Evolutionary conservation across 371 early-diverging fungal genomes (phyloP), one percentile per base, ranked within the genome.

Genomic region (Mortierella polycephala): DNA sequence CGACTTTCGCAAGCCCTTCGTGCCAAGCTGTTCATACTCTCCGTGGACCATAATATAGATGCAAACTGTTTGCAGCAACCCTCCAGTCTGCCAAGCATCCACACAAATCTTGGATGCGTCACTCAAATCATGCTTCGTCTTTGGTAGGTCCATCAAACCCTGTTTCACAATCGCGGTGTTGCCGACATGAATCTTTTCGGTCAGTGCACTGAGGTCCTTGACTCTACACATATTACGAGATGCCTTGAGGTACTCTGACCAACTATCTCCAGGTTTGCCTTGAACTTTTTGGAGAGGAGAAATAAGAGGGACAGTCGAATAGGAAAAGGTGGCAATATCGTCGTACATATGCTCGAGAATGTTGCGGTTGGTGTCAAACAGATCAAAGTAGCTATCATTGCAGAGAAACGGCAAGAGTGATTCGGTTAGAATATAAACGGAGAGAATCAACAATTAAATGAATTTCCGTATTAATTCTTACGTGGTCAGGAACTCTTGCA

Each of bases 41-140:
- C 71, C 71, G 42, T 70, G 71, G 21, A 70, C 71, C 46, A 52
- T 59, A n/a, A 63, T 63, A 39, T 69, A 63, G 21, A 69, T 69
- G 39, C 70, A 69, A 47, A 69, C 46, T 11, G 70, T 64, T 42
- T 63, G 70, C 18, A 69, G 56, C 21, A 69, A 37, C 21, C 39
- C 46, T 0, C 63, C 70, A 12, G 70, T 69, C 47, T 69, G 70
- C 59, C 63, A 69, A n/a, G 70, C 70, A 12, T 69, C 70, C 14
- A 69, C 64, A 5, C 64, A 57, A 14, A 69, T 18, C 64, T 69
- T 69, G 21, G 70, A 57, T 52, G 64, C 70, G 39, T 69, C 70
- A 21, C 45, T 39, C n/a, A 69, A 53, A n/a, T 69, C 46, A 23
- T 69, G 70, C 14, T 47, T 62, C 20, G 70, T 69, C 44, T 61